Evolutionary conservation across 2,329 filamentous ascomycete species (phyloP), one percentile per base, ranked within the genome.

Genomic region (Lasiodiplodia sp.): DNA sequence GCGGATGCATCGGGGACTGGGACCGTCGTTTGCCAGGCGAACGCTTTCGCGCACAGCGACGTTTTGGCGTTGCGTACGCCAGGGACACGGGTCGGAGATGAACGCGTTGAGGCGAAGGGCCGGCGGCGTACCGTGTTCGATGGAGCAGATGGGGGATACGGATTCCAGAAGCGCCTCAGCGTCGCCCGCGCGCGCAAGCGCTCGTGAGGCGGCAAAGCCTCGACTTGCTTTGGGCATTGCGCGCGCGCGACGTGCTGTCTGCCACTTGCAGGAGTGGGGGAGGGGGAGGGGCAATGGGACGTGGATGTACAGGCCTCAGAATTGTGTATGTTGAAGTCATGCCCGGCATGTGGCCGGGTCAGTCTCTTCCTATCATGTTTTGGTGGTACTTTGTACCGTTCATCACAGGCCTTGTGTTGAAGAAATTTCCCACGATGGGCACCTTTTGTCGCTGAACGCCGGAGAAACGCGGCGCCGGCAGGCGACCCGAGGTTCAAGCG

Each of bases 281-380:
- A 64, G 60, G 60, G 60, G 47, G 47, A 52, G 60, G 60, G 60
- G 31, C 21, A 64, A 38, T 37, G 57, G 55, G 18, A 16, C 38
- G 55, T 57, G n/a, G 34, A 6, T 21, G 40, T 64, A 28, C 28
- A 38, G 76, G 77, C 77, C 77, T 79, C 77, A 78, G 77, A 77
- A 73, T 68, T 52, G 70, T 72, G 71, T 72, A 69, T 72, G 68
- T 71, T 79, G 74, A 78, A 75, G 77, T 79, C 77, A 79, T 72
- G 75, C 75, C 70, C 74, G 70, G 72, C 74, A 63, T 23, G 28
- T 31, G 37, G 74, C 74, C 72, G 71, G 71, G 74, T 80, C 77
- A 79, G 75, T 76, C 78, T 80, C 78, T 80, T 80, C 78, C 78
- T 80, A 80, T 80, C 75, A 78, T 75, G 70, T 72, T 8, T 71